Percentiles rank a stretch among this genome's conserved stretches.
Conservation (phyloP, 345 rosid genomes). For the Adansonia digitata region DNA sequence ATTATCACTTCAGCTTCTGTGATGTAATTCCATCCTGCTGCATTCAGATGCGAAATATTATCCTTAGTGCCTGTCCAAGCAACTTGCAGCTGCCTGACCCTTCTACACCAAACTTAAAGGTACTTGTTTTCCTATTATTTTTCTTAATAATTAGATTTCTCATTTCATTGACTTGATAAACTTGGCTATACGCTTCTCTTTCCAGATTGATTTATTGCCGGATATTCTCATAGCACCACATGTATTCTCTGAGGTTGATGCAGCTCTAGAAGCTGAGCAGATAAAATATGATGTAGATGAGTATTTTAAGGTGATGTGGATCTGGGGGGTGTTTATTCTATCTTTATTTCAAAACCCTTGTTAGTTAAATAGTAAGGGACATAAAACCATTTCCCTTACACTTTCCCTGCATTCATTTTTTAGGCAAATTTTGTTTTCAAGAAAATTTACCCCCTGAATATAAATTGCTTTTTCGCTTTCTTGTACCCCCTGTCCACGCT, state of each 20-base stretch:
- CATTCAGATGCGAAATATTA: conserved; percentile 92
- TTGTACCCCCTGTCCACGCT: too few species aligned
- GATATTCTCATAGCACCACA: neutral
- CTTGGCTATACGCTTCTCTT: neutral
- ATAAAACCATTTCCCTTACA: neutral
- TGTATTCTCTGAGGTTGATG: conserved; percentile 22
- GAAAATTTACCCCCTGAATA: neutral
- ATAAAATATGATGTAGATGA: conserved; percentile 42
- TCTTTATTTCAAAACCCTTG: neutral
- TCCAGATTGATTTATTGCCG: neutral
- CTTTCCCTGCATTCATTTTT: neutral
- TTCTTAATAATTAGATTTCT: neutral
- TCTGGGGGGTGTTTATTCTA: neutral
- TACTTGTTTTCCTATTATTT: neutral
- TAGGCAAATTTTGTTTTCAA: too few species aligned
- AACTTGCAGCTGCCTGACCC: conserved; percentile 74
- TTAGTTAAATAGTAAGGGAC: neutral
- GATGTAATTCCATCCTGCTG: conserved; percentile 95
- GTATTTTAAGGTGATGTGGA: conserved; percentile 34
- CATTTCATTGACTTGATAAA: neutral
- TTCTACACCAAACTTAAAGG: neutral
- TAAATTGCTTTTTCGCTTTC: too few species aligned
- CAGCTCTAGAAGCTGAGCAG: conserved; percentile 29
- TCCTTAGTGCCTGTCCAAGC: conserved; percentile 83
- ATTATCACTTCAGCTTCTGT: conserved; percentile 90